A percentile compares a stretch with the other conserved stretches of the same genome.
Evolutionary conservation across 2,329 filamentous ascomycete genomes (phyloP).

Genomic region (Acrodontium crateriforme): DNA sequence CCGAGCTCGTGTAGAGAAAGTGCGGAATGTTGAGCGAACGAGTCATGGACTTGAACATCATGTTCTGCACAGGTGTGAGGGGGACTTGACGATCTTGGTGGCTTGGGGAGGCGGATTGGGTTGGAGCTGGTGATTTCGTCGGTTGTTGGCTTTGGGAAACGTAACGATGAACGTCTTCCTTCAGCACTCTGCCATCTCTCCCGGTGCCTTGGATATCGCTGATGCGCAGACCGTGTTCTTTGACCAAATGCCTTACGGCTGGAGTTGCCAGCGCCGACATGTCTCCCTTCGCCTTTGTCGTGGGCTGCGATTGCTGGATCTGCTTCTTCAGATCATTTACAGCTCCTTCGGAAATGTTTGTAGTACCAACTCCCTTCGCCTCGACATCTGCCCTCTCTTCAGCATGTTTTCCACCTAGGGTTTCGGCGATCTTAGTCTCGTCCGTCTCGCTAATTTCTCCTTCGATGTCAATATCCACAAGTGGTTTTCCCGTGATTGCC

Average conservation of each 20-base stretch:
- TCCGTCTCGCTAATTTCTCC: constrained; percentile 57
- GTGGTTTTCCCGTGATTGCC: constrained; percentile 80
- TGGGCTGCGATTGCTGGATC: constrained; percentile 18
- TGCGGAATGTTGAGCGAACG: constrained; percentile 81
- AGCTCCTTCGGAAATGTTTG: constrained; percentile 5
- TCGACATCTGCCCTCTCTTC: constrained; percentile 11
- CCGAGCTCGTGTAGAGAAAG: constrained; percentile 85
- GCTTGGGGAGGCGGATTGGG: constrained; percentile 13
- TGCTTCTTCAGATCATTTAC: constrained; percentile 3
- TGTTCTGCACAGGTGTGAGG: constrained; percentile 66
- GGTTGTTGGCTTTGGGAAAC: constrained; percentile 15
- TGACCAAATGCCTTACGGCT: constrained; percentile 77
- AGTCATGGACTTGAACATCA: constrained; percentile 98
- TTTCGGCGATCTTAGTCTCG: constrained; percentile 22
- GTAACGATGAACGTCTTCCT: constrained; percentile 64
- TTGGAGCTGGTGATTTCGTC: constrained; percentile 21
- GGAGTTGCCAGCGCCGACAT: constrained; percentile 73
- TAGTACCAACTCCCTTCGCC: constrained; percentile 5
- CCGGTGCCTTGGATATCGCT: constrained; percentile 69
- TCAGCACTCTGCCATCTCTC: constrained; percentile 78
- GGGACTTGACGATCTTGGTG: constrained; percentile 51
- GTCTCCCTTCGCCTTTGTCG: constrained; percentile 35
- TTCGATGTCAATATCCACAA: constrained; percentile 89
- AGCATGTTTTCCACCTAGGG: constrained; percentile 13
- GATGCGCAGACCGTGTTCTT: constrained; percentile 66